Percentiles rank a stretch among this genome's conserved stretches.
Conservation (phyloP, 768 basidiomycete genomes). For the Podaxis sp. region DNA sequence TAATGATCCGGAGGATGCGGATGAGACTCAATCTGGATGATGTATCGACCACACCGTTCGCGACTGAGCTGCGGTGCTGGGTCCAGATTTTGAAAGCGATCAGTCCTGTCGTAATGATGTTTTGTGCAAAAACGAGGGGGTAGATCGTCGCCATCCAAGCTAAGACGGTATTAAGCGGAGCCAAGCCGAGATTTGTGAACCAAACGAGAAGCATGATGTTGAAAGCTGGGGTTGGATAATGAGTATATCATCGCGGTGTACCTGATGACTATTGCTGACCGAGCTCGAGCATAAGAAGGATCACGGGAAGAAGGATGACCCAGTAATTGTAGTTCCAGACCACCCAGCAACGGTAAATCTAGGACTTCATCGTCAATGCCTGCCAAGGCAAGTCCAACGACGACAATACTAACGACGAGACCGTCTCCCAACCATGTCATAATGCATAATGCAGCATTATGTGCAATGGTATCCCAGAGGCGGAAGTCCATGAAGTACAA, state of each 20-base stretch:
- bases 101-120: conserved; percentile 24
- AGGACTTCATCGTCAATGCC: neutral
- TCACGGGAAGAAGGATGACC: conserved; percentile 19
- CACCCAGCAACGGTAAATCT: conserved; percentile 27
- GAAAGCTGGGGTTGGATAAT: conserved; percentile 10
- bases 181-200: conserved; percentile 19
- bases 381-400: neutral
- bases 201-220: conserved; percentile 21
- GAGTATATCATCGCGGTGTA: neutral
- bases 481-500: conserved; percentile 20
- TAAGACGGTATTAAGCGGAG: conserved; percentile 2
- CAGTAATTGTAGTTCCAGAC: conserved; percentile 21
- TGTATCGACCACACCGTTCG: conserved; percentile 16
- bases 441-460: conserved; percentile 19
- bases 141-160: conserved; percentile 20
- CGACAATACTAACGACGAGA: conserved; percentile 20
- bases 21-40: conserved; percentile 15
- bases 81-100: conserved; percentile 23
- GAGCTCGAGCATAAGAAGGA: conserved; percentile 17
- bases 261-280: conserved; percentile 14
- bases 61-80: conserved; percentile 20
- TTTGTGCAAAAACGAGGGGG: conserved; percentile 23
- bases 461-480: conserved; percentile 21
- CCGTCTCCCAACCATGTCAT: conserved; percentile 26
- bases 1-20: conserved; percentile 22